A percentile compares a stretch with the other conserved stretches of the same genome.
phyloP scores from a whole-genome alignment of 2,329 filamentous ascomycete species.

The Neurospora crassa region DNA sequence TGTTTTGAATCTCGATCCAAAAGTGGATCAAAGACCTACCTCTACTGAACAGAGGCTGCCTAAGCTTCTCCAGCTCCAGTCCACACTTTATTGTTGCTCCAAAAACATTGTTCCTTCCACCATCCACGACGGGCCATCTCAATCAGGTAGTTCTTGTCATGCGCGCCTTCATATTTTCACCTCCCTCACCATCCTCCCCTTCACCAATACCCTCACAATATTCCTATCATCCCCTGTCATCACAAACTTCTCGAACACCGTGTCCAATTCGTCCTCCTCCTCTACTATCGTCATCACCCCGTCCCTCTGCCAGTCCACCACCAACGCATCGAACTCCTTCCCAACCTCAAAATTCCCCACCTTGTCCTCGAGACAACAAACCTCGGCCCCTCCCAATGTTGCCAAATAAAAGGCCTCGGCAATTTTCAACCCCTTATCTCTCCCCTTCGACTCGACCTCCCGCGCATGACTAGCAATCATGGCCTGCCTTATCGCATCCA shows the following conservation, averaged over 20 bases:
- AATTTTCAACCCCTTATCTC: slow-evolving; percentile 36
- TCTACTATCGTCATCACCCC: slow-evolving; percentile 45
- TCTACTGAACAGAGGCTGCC: no score
- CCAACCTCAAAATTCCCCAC: slow-evolving; percentile 49
- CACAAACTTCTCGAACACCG: slow-evolving; percentile 52
- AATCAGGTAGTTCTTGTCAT: not conserved
- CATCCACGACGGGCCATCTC: not conserved
- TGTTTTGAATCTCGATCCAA: no score
- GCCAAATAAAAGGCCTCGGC: slow-evolving; percentile 49
- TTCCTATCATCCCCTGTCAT: slow-evolving; percentile 59
- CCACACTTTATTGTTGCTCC: no score
- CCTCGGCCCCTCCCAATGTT: slow-evolving; percentile 50
- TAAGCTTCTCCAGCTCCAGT: no score
- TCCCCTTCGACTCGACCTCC: slow-evolving; percentile 30
- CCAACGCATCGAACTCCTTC: slow-evolving; percentile 53
- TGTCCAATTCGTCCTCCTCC: slow-evolving; percentile 34
- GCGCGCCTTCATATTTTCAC: not conserved
- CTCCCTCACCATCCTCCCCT: slow-evolving; percentile 26
- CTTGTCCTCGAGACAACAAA: slow-evolving; percentile 42
- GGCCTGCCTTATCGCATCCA: slow-evolving; percentile 48
- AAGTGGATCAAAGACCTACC: no score
- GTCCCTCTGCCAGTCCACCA: slow-evolving; percentile 25
- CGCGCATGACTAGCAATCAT: slow-evolving; percentile 43
- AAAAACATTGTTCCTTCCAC: no score
- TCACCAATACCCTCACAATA: slow-evolving; percentile 44